Evolutionary conservation across 2,329 filamentous ascomycete genomes (phyloP).

Genomic region (Ophiostoma tasmaniense): DNA sequence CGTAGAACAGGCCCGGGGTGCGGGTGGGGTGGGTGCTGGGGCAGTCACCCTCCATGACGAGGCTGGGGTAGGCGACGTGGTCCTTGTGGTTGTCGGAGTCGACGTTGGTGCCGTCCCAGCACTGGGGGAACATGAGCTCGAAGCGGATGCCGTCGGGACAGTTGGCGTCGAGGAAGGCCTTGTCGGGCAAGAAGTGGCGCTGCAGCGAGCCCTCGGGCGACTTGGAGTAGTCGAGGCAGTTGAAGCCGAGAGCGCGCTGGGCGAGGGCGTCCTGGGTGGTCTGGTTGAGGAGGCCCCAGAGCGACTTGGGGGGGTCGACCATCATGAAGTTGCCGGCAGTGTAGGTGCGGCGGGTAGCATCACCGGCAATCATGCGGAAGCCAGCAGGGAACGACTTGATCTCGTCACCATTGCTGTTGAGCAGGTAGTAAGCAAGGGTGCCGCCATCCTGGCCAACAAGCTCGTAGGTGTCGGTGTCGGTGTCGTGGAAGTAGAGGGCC

Average conservation of each 20-base stretch:
- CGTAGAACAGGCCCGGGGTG: constrained; percentile 69
- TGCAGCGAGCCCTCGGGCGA: constrained; percentile 64
- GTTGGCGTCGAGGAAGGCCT: constrained; percentile 68
- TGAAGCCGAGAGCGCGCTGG: constrained; percentile 85
- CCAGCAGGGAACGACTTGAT: constrained; percentile 66
- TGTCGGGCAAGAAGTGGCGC: constrained; percentile 74
- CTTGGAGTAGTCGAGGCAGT: constrained; percentile 75
- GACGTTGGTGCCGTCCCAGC: constrained; percentile 67
- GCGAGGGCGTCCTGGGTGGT: constrained; percentile 59
- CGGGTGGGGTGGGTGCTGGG: constrained; percentile 60
- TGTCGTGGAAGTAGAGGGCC: constrained; percentile 65
- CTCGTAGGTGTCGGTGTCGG: constrained; percentile 53
- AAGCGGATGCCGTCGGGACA: constrained; percentile 75
- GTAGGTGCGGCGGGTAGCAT: constrained; percentile 60
- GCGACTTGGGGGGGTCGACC: constrained; percentile 56
- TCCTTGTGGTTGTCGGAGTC: constrained; percentile 48
- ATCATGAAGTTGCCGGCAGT: constrained; percentile 58
- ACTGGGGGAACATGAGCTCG: constrained; percentile 82
- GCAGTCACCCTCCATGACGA: constrained; percentile 69
- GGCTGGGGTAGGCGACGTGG: constrained; percentile 70
- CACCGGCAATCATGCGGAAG: constrained; percentile 78
- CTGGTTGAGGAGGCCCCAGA: constrained; percentile 56
- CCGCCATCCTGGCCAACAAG: constrained; percentile 68
- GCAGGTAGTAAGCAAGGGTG: constrained; percentile 86
- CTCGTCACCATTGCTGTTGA: constrained; percentile 46